Percentiles rank a stretch among this genome's conserved stretches.
phyloP scores from a whole-genome alignment of 148 eudicot species.

The Pharnaceum exiguum region DNA sequence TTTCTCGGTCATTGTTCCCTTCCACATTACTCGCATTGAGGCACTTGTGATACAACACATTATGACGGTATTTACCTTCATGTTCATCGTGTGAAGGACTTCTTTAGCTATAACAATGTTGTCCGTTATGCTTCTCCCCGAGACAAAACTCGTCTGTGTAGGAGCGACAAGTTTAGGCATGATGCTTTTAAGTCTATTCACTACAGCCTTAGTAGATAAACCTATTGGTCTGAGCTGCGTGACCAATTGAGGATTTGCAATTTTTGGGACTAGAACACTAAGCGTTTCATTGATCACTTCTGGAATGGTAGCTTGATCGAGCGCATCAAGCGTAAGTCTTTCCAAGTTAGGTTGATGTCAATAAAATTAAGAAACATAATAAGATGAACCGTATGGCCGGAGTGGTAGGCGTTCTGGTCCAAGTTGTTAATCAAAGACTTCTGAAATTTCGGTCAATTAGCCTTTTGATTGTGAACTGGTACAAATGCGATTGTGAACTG shows the following conservation, averaged over 20 bases:
- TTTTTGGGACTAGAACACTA: background rate
- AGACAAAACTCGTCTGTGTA: background rate
- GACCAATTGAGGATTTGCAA: background rate
- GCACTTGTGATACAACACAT: background rate
- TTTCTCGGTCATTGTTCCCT: background rate
- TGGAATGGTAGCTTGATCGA: background rate
- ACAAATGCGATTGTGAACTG: no score
- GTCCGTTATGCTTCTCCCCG: background rate
- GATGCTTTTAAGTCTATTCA: background rate
- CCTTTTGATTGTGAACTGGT: no score
- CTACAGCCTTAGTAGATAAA: background rate
- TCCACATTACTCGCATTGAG: background rate
- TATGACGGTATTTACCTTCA: background rate
- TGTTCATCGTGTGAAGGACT: background rate
- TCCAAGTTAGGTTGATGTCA: background rate
- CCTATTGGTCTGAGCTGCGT: background rate
- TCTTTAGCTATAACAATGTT: background rate
- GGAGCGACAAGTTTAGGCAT: background rate
- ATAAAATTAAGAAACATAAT: background rate
- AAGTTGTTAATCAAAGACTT: no score
- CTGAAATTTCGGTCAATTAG: no score
- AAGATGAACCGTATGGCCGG: no score
- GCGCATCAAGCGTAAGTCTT: background rate
- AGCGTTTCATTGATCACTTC: background rate
- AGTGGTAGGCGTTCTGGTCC: no score